Evolutionary conservation across 1,284 basidiomycete species (phyloP), one percentile per base, ranked within the genome.

Genomic region (Cutaneotrichosporon sp.): DNA sequence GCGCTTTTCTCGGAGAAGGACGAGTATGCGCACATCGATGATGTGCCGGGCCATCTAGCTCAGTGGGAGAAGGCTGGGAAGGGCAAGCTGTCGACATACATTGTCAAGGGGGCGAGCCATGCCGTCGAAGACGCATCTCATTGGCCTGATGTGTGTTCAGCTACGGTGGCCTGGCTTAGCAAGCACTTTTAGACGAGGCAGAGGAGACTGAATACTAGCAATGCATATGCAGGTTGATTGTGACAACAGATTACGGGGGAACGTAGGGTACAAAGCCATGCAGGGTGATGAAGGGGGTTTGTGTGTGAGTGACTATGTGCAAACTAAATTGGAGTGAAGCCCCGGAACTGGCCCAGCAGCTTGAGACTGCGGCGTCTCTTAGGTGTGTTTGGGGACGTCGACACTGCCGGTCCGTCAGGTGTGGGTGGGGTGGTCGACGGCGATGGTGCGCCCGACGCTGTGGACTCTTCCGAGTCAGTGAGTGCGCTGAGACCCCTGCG

Each of bases 61-160:
- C 49, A 55, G 12, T 75, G 74, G 74, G 50, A 26, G 5, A 54
- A 51, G 12, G 65, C 54, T 1, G 46, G 52, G 1, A 56, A 66
- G 10, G 62, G 64, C 8, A 55, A 60, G 31, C 52, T 73, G 35
- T 42, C 55, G 41, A 61, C 56, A 26, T 52, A 32, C 11, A 50
- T 73, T 4, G 35, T 75, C 5, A 41, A 56, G 4, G 65, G 65
- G n/a, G 74, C 72, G 4, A 59, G 51, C n/a, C 74, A 75, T 55
- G 67, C 60, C 5, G 68, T 72, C 9, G 56, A 58, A n/a, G 63
- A 72, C 34, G 46, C 46, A 4, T 59, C 57, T 20, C 54, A 59
- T 20, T 65, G 67, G 56, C 43, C 41, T 26, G 53, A 57, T 16
- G 39, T 75, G 9, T 60, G 59, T 48, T 55, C 52, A 9, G 56